These are phyloP conservation scores for Penicillium malachiteum DNA, from an alignment of 495 filamentous ascomycete genomes.

Conservation along the genomic window DNA sequence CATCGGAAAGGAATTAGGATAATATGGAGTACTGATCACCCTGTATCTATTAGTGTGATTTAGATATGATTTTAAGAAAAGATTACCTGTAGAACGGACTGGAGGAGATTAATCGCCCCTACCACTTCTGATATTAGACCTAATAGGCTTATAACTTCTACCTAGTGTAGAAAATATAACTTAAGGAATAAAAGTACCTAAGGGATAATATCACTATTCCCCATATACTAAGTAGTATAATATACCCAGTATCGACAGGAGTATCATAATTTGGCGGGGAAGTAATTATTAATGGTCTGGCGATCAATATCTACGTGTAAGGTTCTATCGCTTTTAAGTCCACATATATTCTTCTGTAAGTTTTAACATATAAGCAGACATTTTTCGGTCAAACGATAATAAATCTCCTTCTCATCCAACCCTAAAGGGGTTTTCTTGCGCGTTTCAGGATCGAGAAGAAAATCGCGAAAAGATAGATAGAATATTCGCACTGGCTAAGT, in stretches of 20 bases:
- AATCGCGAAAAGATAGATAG: conserved; percentile 13
- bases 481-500: too few relatives aligned
- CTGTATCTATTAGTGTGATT: conserved; percentile 3
- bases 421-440: conserved; percentile 8
- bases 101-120: background rate
- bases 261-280: conserved; percentile 34
- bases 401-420: conserved; percentile 7
- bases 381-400: background rate
- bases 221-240: conserved; percentile 21
- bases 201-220: conserved; percentile 17
- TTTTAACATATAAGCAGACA: conserved; percentile 32
- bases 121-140: conserved; percentile 27
- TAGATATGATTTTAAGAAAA: background rate
- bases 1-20: too few relatives aligned
- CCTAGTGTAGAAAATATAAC: conserved; percentile 46
- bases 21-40: too few relatives aligned
- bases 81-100: conserved; percentile 4
- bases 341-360: conserved; percentile 38
- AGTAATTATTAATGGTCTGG: conserved; percentile 10
- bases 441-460: conserved; percentile 2
- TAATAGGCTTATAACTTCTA: conserved; percentile 44
- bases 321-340: conserved; percentile 20
- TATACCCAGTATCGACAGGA: conserved; percentile 36
- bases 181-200: conserved; percentile 33
- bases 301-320: conserved; percentile 19